Evolutionary conservation across 805 yeast genomes (phyloP).

Genomic region (Komagataella kurtzmanii): DNA sequence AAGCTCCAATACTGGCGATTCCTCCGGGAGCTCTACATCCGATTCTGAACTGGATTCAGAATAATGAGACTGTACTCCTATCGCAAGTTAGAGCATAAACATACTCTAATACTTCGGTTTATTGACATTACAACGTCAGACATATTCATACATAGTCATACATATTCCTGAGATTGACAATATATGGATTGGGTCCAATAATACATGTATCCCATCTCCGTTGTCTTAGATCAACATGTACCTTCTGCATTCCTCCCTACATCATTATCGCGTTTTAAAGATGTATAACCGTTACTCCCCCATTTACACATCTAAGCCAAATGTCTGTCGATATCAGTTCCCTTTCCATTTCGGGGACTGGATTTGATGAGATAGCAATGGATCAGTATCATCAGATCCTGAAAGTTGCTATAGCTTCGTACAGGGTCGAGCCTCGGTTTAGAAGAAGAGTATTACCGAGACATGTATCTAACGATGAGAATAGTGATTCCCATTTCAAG

Average conservation of each 20-base stretch:
- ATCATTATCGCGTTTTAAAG: background rate
- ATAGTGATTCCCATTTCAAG: background rate
- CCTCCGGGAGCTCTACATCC: background rate
- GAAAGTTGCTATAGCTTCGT: conserved; percentile 43
- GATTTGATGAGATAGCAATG: background rate
- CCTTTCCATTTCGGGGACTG: background rate
- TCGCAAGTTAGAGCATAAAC: no score
- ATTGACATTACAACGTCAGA: no score
- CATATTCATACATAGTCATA: no score
- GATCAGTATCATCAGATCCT: conserved; percentile 22
- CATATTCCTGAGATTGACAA: background rate
- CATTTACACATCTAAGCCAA: background rate
- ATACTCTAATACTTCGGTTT: background rate
- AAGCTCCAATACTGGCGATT: background rate
- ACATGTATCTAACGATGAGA: background rate
- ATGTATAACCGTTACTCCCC: background rate
- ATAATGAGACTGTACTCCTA: background rate
- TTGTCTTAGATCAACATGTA: background rate
- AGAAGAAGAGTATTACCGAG: conserved; percentile 12
- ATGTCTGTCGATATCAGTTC: background rate
- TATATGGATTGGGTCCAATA: background rate
- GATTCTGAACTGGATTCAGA: background rate
- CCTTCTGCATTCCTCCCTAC: background rate
- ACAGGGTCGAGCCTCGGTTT: conserved; percentile 54
- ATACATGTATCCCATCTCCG: background rate